Conservation (phyloP, 2,329 filamentous ascomycete species). For the Fusarium sp. region DNA sequence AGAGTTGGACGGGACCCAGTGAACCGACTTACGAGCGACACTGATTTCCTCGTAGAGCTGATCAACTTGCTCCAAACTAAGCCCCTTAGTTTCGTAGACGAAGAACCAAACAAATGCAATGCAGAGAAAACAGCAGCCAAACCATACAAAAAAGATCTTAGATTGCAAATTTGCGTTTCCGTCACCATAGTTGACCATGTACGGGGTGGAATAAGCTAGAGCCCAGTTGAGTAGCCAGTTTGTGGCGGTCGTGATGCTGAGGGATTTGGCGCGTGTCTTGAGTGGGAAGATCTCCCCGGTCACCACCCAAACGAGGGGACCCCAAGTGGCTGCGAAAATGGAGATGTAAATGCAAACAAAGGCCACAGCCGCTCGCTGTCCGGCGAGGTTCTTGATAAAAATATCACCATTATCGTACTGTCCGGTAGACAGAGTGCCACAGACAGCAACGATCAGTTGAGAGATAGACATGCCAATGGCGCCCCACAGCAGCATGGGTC, state of each 20-base stretch:
- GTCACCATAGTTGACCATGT: constrained; percentile 78
- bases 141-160: constrained; percentile 86
- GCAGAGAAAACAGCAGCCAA: constrained; percentile 75
- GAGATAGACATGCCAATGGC: constrained; percentile 70
- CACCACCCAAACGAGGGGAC: constrained; percentile 59
- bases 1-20: constrained; percentile 29
- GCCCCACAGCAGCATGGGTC: constrained; percentile 73
- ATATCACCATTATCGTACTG: constrained; percentile 63
- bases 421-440: constrained; percentile 66
- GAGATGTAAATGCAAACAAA: constrained; percentile 80
- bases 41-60: constrained; percentile 76
- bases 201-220: constrained; percentile 81
- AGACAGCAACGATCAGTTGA: constrained; percentile 70
- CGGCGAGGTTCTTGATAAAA: constrained; percentile 62
- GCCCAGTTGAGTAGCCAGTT: constrained; percentile 84
- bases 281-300: constrained; percentile 72
- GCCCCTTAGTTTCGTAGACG: constrained; percentile 89
- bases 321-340: constrained; percentile 80
- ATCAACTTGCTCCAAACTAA: constrained; percentile 85
- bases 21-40: constrained; percentile 66
- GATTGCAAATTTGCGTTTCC: constrained; percentile 79
- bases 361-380: constrained; percentile 68
- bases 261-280: constrained; percentile 71
- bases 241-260: constrained; percentile 76
- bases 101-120: constrained; percentile 80